Conservation (phyloP, 495 filamentous ascomycete genomes). For the Hypoxylon fragiforme region DNA sequence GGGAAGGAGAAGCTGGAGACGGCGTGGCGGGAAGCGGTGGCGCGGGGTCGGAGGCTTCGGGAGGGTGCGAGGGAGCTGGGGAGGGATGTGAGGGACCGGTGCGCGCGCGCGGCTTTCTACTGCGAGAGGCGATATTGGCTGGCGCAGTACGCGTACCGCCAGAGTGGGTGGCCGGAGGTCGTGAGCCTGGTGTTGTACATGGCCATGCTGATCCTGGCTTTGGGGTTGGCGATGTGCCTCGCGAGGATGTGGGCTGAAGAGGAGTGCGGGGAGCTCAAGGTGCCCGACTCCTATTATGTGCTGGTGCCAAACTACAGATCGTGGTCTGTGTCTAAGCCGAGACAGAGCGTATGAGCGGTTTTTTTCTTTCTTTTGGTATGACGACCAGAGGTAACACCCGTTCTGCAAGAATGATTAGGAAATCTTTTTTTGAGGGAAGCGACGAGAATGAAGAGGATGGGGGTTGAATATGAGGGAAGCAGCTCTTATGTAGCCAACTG, state of each 20-base stretch:
- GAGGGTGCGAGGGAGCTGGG: neutral
- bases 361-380: neutral
- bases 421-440: too few relatives aligned
- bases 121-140: slow-evolving; percentile 11
- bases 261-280: neutral
- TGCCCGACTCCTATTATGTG: neutral
- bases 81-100: neutral
- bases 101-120: neutral
- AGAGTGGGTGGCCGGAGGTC: slow-evolving; percentile 5
- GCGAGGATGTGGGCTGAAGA: neutral
- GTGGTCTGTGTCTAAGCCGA: slow-evolving; percentile 8
- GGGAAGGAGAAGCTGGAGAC: neutral
- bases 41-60: neutral
- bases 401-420: neutral
- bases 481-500: too few relatives aligned
- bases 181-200: neutral
- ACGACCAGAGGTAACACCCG: too few relatives aligned
- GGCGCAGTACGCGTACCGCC: neutral
- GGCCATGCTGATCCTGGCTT: neutral
- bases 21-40: neutral
- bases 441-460: too few relatives aligned
- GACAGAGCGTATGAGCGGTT: neutral
- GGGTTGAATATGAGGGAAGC: too few relatives aligned
- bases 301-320: neutral
- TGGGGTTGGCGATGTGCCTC: neutral